phyloP scores from a whole-genome alignment of 176 grass and related monocot genomes.

The Leersia perrieri region DNA sequence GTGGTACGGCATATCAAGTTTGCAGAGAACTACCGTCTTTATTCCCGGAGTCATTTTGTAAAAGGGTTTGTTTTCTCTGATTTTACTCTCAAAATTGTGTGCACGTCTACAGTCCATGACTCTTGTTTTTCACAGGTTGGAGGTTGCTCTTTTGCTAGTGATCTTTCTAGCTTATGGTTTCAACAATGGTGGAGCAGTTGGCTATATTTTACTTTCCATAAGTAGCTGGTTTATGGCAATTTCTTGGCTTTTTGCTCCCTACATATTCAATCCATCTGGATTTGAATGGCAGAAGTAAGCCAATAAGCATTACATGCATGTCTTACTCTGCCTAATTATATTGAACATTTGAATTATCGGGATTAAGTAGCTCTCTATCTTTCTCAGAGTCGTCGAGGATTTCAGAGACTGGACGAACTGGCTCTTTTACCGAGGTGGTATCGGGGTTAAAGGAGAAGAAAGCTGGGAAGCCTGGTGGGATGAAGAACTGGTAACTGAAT shows the following conservation, averaged over 20 bases:
- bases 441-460: constrained; percentile 98
- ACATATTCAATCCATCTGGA: constrained; percentile 89
- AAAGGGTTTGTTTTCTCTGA: constrained; percentile 69
- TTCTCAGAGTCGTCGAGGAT: constrained; percentile 79
- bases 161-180: constrained; percentile 79
- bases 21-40: constrained; percentile 91
- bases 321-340: not conserved
- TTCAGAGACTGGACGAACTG: constrained; percentile 97
- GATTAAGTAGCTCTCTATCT: not conserved
- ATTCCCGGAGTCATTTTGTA: constrained; percentile 92
- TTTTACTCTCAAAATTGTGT: not conserved
- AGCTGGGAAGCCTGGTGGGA: constrained; percentile 99
- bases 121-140: constrained; percentile 59
- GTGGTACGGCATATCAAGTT: constrained; percentile 88
- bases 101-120: not conserved
- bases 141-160: constrained; percentile 76
- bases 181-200: constrained; percentile 76
- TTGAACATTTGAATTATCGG: not conserved
- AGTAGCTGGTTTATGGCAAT: constrained; percentile 94
- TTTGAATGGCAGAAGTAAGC: constrained; percentile 98
- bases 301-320: constrained; percentile 33
- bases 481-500: constrained; percentile 77
- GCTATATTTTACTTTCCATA: constrained; percentile 92
- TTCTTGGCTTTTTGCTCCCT: constrained; percentile 97
- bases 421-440: constrained; percentile 95